phyloP scores from a whole-genome alignment of 2,329 filamentous ascomycete genomes.

The Phialocephala subalpina region DNA sequence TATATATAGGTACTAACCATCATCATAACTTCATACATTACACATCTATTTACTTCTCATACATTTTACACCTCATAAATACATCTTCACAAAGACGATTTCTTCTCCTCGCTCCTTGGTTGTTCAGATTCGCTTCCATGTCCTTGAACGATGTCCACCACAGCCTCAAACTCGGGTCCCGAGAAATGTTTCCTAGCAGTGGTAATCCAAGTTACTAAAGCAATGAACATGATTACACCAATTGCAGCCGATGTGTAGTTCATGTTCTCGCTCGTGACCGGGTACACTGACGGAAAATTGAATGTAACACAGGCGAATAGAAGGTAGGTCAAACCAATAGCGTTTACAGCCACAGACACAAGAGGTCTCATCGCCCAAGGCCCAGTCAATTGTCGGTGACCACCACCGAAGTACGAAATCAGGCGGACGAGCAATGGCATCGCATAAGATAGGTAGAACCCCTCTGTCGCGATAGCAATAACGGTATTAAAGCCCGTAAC shows the following conservation, averaged over 20 bases:
- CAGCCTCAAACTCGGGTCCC: constrained; percentile 49
- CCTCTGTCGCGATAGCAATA: constrained; percentile 63
- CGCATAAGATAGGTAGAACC: constrained; percentile 66
- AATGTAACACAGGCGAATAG: constrained; percentile 63
- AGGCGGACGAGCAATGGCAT: constrained; percentile 61
- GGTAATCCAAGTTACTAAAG: constrained; percentile 58
- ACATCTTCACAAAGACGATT: background rate
- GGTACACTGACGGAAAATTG: constrained; percentile 59
- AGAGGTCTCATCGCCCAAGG: constrained; percentile 52
- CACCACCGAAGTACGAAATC: constrained; percentile 52
- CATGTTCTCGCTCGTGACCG: constrained; percentile 63
- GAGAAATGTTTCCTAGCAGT: constrained; percentile 58
- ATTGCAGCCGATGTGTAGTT: constrained; percentile 65
- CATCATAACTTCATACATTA: background rate
- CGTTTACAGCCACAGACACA: constrained; percentile 50
- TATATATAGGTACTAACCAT: too few relatives aligned
- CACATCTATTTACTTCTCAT: background rate
- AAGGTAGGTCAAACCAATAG: constrained; percentile 58
- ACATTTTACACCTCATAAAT: background rate
- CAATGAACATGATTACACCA: constrained; percentile 60
- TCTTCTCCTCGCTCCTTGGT: constrained; percentile 22
- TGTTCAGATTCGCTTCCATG: constrained; percentile 23
- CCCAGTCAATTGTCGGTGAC: constrained; percentile 47
- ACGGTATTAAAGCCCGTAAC: constrained; percentile 63
- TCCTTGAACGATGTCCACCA: constrained; percentile 26